Base-by-base conservation (phyloP, 2,329 filamentous ascomycete genomes). In the Botryotinia narcissicola region DNA sequence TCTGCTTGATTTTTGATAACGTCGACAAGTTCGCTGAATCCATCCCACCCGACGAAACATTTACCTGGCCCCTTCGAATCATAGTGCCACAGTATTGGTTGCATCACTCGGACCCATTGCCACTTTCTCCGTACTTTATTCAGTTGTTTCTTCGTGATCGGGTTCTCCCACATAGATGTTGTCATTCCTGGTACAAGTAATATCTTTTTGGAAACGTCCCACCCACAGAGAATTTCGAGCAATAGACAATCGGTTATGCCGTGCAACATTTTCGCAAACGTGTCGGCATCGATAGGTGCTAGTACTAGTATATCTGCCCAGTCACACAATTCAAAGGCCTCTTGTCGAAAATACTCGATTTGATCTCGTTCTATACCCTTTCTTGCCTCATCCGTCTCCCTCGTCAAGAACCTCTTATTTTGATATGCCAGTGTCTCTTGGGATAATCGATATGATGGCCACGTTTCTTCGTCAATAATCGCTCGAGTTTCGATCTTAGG, bases 271-370 rank as follows among this genome's bases (percentile, higher is more conserved):
- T 93, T 93, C 44, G 93, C 93, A 72, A 97, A 86, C 72, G 91
- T 91, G 80, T 96, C 92, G 12, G 94, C 93, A 81, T 96, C 92
- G 67, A 97, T 91, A 5, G 95, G 94, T 10, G 92, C 92, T 73
- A 97, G 88, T 46, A 97, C 90, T 74, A 97, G 86, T 77, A 97
- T 84, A 82, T 97, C 93, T 9, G 95, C 93, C 95, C 95, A 98
- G 75, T 93, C 88, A 76, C 94, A 93, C 74, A 97, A 83, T 76
- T 93, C 91, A 77, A 85, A 89, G 5, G 86, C 89, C 75, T 86
- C 87, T 80, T 83, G 83, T 75, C 83, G 84, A 73, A 85, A 87
- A 67, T 84, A 85, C 76, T 90, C 87, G 77, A 88, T 75, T 60
- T 80, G 76, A 37, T 76, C 72, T 60, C 76, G 69, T 61, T 80